These are phyloP conservation scores for Suhomyces terraborum DNA, from an alignment of 1,139 yeast species.

Conservation along the genomic window DNA sequence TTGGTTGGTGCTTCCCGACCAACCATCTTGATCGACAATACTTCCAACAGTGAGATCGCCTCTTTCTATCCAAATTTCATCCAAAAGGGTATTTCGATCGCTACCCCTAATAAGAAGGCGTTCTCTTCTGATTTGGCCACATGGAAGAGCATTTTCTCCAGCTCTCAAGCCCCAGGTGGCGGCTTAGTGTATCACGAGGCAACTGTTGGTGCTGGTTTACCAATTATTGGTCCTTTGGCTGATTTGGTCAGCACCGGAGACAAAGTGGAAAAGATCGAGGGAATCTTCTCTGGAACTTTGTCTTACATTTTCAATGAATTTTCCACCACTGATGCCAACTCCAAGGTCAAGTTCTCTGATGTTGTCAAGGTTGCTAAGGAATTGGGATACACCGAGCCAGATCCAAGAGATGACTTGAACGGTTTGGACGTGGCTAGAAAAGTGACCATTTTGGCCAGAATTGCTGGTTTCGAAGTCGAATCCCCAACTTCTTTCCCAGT, in stretches of 20 bases:
- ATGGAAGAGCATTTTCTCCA: slow-evolving; percentile 75
- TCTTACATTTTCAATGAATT: slow-evolving; percentile 96
- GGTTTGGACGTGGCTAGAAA: slow-evolving; percentile 98
- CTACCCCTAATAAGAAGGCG: slow-evolving; percentile 98
- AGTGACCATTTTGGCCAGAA: slow-evolving; percentile 91
- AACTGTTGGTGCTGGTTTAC: slow-evolving; percentile 99
- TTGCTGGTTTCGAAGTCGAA: slow-evolving; percentile 81
- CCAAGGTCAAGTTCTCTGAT: slow-evolving; percentile 76
- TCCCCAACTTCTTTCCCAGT: slow-evolving; percentile 97
- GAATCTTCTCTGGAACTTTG: slow-evolving; percentile 93
- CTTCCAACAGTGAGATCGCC: slow-evolving; percentile 81
- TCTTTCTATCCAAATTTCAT: slow-evolving; percentile 73
- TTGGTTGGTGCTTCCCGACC: slow-evolving; percentile 71
- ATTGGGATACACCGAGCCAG: slow-evolving; percentile 97
- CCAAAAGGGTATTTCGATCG: slow-evolving; percentile 81
- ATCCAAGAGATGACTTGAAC: slow-evolving; percentile 97
- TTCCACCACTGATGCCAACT: slow-evolving; percentile 63
- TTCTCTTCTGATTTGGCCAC: slow-evolving; percentile 76
- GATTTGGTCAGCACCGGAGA: slow-evolving; percentile 93
- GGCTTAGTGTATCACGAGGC: slow-evolving; percentile 96
- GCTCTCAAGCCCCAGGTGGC: slow-evolving; percentile 52
- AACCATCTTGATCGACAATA: slow-evolving; percentile 86
- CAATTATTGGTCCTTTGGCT: slow-evolving; percentile 82
- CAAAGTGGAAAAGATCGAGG: slow-evolving; percentile 86
- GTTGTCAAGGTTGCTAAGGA: slow-evolving; percentile 85